phyloP scores from a whole-genome alignment of 495 filamentous ascomycete species.

The Astrocystis sublimbata region DNA sequence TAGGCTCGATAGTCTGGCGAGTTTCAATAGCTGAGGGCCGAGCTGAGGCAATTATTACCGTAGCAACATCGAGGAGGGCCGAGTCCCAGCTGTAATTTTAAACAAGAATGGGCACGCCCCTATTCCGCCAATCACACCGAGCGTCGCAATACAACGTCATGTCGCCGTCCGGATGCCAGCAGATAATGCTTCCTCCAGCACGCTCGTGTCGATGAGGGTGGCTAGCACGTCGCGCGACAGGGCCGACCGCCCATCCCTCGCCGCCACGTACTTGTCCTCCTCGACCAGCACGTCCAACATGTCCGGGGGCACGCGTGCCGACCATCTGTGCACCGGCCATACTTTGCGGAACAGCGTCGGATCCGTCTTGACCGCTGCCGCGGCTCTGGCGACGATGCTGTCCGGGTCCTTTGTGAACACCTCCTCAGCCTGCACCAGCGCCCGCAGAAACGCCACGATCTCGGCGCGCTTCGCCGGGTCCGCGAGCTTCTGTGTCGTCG shows the following conservation, averaged over 20 bases:
- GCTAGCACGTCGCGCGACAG: slow-evolving; percentile 34
- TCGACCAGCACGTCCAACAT: slow-evolving; percentile 39
- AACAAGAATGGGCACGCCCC: not conserved
- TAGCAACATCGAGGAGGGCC: too few species aligned
- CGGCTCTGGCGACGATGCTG: slow-evolving; percentile 34
- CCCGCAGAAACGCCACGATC: slow-evolving; percentile 43
- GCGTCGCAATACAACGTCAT: not conserved
- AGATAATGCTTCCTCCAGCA: slow-evolving; percentile 12
- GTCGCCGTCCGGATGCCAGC: slow-evolving; percentile 10
- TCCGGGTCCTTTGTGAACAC: slow-evolving; percentile 37
- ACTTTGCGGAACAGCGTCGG: slow-evolving; percentile 36
- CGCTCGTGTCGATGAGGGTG: slow-evolving; percentile 36
- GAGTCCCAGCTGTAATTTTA: slow-evolving; percentile 11
- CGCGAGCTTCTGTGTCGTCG: slow-evolving; percentile 36
- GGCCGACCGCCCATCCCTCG: slow-evolving; percentile 27
- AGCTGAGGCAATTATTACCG: not conserved
- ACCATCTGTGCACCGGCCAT: slow-evolving; percentile 46
- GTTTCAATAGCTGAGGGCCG: too few species aligned
- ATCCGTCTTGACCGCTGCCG: slow-evolving; percentile 32
- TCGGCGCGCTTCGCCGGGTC: slow-evolving; percentile 34
- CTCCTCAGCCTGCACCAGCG: slow-evolving; percentile 37
- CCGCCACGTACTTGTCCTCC: slow-evolving; percentile 42
- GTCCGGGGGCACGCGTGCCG: slow-evolving; percentile 33
- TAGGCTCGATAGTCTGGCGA: too few species aligned
- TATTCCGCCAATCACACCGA: slow-evolving; percentile 1